Evolutionary conservation across 208 protist genomes (phyloP).

Genomic region (Leishmania gerbilli): DNA sequence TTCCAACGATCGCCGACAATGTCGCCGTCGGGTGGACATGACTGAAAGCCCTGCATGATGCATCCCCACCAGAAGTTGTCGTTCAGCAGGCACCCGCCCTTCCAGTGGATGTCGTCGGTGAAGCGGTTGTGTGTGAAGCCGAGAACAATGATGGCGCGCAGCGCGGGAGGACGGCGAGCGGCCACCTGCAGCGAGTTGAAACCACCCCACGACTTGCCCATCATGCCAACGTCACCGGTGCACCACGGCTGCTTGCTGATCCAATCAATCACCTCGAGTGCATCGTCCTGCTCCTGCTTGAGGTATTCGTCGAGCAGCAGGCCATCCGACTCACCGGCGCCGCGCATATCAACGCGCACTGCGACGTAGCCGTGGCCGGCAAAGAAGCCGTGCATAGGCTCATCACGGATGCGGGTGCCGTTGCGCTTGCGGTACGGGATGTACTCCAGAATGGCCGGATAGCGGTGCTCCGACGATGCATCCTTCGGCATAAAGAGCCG

Average conservation of each 20-base stretch:
- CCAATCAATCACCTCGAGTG: slow-evolving; percentile 68
- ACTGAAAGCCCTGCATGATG: slow-evolving; percentile 66
- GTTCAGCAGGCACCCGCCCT: slow-evolving; percentile 68
- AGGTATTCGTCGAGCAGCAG: slow-evolving; percentile 62
- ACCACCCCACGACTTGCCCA: slow-evolving; percentile 72
- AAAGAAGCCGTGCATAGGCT: slow-evolving; percentile 76
- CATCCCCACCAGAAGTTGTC: slow-evolving; percentile 79
- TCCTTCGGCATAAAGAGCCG: slow-evolving; percentile 57
- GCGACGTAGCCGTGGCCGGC: slow-evolving; percentile 53
- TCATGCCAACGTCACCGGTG: slow-evolving; percentile 65
- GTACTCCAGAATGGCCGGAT: slow-evolving; percentile 65
- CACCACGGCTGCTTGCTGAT: slow-evolving; percentile 62
- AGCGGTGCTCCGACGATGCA: slow-evolving; percentile 20
- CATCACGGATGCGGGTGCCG: slow-evolving; percentile 57
- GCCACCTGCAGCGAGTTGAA: slow-evolving; percentile 76
- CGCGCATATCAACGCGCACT: slow-evolving; percentile 70
- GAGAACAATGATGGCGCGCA: slow-evolving; percentile 66
- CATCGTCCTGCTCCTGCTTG: slow-evolving; percentile 64
- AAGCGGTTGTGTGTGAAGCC: slow-evolving; percentile 74
- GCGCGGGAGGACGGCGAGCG: slow-evolving; percentile 46
- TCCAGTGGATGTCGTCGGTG: slow-evolving; percentile 74
- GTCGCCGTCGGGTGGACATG: slow-evolving; percentile 41
- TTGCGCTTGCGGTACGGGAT: slow-evolving; percentile 74
- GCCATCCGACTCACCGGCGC: slow-evolving; percentile 58
- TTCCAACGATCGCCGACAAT: slow-evolving; percentile 53